Base-by-base conservation (phyloP, 495 filamentous ascomycete genomes). In the Trichoderma orchidacearum region DNA sequence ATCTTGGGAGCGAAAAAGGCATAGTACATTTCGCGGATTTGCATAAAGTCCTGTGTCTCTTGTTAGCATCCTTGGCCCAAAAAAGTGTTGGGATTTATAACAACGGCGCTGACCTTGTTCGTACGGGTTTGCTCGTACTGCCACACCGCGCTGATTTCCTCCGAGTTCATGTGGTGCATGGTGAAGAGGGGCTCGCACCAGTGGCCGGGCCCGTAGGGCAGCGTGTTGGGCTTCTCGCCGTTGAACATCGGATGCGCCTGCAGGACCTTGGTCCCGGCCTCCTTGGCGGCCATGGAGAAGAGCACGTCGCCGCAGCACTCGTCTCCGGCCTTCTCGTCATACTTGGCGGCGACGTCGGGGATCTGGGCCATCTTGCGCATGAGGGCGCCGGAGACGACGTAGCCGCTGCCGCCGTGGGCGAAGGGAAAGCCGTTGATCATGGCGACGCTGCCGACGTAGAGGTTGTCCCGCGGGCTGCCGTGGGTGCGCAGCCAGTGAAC, bases 231-330 rank as follows among this genome's bases (percentile, higher is more conserved):
- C 28, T 74, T 77, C 59, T 81, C 77, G 58, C 79, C 78, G 62
- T 80, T 80, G 56, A 89, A 76, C 58, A 78, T 77, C 0, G 79
- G 80, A 25, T 55, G 53, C 68, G 72, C 80, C 64, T 75, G 51
- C 48, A 17, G 27, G 27, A 55, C 53, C 21, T 36, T 32, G 15
- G 53, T 55, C 7, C 53, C 53, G 2, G 72, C 73, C 50, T 84
- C 79, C 28, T 73, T 68, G 45, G 89, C 64, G 1, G 80, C 80
- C 53, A 78, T 69, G 28, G 77, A 76, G 34, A 89, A 70, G 4
- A 87, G 71, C 56, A 80, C 78, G 63, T 89, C 86, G 3, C 86
- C 86, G 45, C 84, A 87, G 72, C 85, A 89, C 52, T 81, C 75
- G 8, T 60, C 58, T 55, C 75, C 71, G 0, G 80, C 81, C 50